Base-by-base conservation (phyloP, 2,329 filamentous ascomycete genomes). In the Aspergillus sp. region DNA sequence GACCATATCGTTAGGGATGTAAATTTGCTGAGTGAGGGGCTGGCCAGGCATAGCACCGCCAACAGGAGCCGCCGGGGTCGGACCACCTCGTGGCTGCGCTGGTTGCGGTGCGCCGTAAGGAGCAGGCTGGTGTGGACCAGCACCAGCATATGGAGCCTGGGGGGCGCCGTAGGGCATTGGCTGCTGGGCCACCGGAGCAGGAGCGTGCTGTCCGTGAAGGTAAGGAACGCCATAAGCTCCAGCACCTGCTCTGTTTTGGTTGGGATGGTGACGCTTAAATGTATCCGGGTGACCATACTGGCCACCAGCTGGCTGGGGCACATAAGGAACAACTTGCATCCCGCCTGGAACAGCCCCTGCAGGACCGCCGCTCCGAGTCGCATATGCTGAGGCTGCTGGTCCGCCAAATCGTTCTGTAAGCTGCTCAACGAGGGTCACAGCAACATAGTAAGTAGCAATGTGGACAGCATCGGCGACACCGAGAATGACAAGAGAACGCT, bases 1-100 rank as follows among this genome's bases (percentile, higher is more conserved):
- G 54, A 99, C 95, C 95, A 99, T 98, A 71, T 99, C 95, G 73
- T 99, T 99, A 58, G 95, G 95, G 68, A 99, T 99, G 79, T 90
- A 99, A 66, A 99, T 99, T 77, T 99, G 95, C 77, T 99, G 95
- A 3, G 95, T 99, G 70, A 98, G 82, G 51, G 93, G 91, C 63
- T 91, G 88, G 52, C 90, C 91, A 41, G 90, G 88, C 68, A 93
- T 83, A 77, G 87, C 86, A 17, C 85, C 86, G 62, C 88, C 86
- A 79, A 92, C 88, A 8, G 91, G 89, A 69, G 73, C 71, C 2
- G 65, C 69, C 61, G 87, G 85, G 51, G 90, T 87, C 54, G 89
- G 88, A 21, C 86, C 89, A 61, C 86, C 87, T 67, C 88, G 86
- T 31, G 84, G 81, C 63, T 70, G 84, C 70, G 68, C 81, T 66